These are phyloP conservation scores for Ceratocystis alfenasii DNA, from an alignment of 2,329 filamentous ascomycete genomes.

Conservation along the genomic window DNA sequence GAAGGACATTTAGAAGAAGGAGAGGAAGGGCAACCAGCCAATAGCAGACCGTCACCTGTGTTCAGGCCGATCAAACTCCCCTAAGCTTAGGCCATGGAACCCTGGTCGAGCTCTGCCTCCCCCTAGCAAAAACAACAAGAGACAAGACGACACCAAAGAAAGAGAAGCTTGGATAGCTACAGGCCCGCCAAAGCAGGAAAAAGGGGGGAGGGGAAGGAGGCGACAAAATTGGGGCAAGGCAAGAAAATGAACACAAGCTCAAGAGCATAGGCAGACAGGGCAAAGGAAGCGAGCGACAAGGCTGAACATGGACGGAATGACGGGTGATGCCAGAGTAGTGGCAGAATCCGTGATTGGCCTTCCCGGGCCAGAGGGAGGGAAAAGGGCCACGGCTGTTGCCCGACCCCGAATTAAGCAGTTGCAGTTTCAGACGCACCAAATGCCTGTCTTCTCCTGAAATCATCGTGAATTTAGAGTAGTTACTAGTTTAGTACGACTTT, in stretches of 20 bases:
- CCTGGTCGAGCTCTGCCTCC: neutral
- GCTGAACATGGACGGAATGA: neutral
- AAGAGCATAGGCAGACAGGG: neutral
- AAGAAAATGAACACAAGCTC: neutral
- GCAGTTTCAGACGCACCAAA: neutral
- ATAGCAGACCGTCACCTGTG: neutral
- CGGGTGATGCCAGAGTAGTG: neutral
- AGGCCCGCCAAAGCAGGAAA: neutral
- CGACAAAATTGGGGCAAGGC: neutral
- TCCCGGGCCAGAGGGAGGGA: neutral
- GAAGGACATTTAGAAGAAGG: constrained; percentile 7
- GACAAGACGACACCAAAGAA: neutral
- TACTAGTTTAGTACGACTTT: neutral
- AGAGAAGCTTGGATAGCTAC: neutral
- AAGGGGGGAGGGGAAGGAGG: neutral
- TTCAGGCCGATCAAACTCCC: constrained; percentile 4
- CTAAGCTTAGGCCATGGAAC: constrained; percentile 1
- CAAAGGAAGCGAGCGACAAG: neutral
- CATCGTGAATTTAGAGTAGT: neutral
- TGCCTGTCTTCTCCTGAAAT: neutral
- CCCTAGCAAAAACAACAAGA: neutral
- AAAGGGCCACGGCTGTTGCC: neutral
- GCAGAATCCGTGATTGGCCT: neutral
- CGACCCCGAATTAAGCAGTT: neutral
- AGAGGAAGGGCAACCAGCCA: neutral